phyloP scores from a whole-genome alignment of 306 rosid species.

The Alnus glutinosa region DNA sequence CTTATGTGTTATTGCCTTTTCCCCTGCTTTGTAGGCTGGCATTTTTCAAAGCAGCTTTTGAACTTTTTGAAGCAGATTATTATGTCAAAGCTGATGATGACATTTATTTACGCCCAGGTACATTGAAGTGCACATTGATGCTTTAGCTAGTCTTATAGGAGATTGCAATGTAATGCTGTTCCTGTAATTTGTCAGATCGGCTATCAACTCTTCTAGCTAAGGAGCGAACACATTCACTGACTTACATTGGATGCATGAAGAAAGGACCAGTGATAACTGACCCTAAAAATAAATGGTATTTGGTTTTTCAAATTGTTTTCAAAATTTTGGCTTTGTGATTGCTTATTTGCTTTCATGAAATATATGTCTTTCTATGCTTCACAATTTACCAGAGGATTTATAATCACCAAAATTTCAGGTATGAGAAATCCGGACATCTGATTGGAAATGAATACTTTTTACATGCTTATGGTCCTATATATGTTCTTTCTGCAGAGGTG shows the following conservation, averaged over 20 bases:
- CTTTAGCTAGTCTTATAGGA: not conserved
- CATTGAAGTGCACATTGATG: not conserved
- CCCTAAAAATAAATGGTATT: conserved; percentile 39
- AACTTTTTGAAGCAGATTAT: conserved; percentile 41
- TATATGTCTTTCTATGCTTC: not conserved
- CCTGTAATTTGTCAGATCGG: conserved; percentile 31
- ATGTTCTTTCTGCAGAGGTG: conserved; percentile 41
- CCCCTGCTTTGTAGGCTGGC: conserved; percentile 26
- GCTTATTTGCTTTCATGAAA: not conserved
- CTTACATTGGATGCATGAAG: conserved; percentile 52
- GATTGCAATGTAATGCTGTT: not conserved
- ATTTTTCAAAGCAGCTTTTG: conserved; percentile 38
- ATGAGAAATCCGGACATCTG: conserved; percentile 41
- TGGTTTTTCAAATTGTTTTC: not conserved
- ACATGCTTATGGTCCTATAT: conserved; percentile 45
- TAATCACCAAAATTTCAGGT: conserved; percentile 28
- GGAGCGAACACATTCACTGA: conserved; percentile 32
- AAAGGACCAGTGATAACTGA: conserved; percentile 45
- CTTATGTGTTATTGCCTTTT: not conserved
- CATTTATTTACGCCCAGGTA: conserved; percentile 47
- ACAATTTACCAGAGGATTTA: not conserved
- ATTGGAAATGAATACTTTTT: conserved; percentile 36
- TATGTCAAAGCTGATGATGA: conserved; percentile 44
- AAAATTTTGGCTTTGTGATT: not conserved
- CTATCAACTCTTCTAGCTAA: conserved; percentile 40